Percentiles rank a stretch among this genome's conserved stretches.
phyloP scores from a whole-genome alignment of 1,139 yeast species.

The Lodderomyces oxycetoniae region DNA sequence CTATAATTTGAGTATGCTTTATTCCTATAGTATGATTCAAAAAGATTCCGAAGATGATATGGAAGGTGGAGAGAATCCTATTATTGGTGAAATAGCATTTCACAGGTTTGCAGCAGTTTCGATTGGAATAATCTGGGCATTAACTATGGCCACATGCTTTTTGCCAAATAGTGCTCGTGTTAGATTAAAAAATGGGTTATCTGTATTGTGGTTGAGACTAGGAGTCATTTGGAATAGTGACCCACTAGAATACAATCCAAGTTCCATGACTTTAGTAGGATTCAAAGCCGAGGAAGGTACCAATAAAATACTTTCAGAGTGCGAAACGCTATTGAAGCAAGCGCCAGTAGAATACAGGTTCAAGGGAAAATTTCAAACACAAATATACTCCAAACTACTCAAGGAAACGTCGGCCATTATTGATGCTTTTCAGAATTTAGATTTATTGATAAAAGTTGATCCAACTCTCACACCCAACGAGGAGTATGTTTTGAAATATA shows the following conservation, averaged over 20 bases:
- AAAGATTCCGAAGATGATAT: slow-evolving; percentile 60
- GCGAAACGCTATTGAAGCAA: slow-evolving; percentile 57
- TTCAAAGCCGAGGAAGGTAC: slow-evolving; percentile 50
- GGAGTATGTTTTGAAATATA: slow-evolving; percentile 49
- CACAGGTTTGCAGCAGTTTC: slow-evolving; percentile 73
- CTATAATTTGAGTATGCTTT: slow-evolving; percentile 73
- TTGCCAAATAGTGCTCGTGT: slow-evolving; percentile 75
- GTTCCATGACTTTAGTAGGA: slow-evolving; percentile 36
- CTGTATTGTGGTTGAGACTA: slow-evolving; percentile 70
- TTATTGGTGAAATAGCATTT: slow-evolving; percentile 71
- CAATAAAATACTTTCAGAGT: slow-evolving; percentile 55
- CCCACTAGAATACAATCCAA: slow-evolving; percentile 33
- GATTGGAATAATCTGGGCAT: slow-evolving; percentile 74
- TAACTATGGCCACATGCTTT: slow-evolving; percentile 56
- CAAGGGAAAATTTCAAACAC: slow-evolving; percentile 66
- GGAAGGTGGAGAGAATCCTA: slow-evolving; percentile 68
- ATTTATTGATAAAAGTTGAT: slow-evolving; percentile 61
- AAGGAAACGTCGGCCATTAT: slow-evolving; percentile 59
- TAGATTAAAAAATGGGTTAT: slow-evolving; percentile 58
- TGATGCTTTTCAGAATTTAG: slow-evolving; percentile 72
- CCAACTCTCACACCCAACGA: slow-evolving; percentile 53
- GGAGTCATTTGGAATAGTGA: slow-evolving; percentile 76
- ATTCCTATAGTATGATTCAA: slow-evolving; percentile 64
- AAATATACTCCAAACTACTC: slow-evolving; percentile 48
- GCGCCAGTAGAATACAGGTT: slow-evolving; percentile 75